Conservation (phyloP, 306 rosid species). For the Inga oerstediana region DNA sequence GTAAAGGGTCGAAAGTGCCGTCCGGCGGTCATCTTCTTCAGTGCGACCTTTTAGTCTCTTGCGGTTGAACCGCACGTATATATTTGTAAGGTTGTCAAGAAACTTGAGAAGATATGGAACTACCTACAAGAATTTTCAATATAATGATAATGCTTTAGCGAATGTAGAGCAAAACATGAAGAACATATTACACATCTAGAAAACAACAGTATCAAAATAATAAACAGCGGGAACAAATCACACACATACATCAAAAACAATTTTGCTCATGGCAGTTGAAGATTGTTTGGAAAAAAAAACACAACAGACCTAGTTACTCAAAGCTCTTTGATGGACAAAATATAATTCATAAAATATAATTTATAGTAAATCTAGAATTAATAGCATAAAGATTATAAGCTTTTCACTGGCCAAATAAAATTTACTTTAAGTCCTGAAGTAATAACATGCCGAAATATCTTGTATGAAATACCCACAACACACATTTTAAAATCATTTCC, state of each 20-base stretch:
- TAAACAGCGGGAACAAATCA: constrained; percentile 6
- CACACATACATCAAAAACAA: constrained; percentile 21
- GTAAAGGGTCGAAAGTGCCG: constrained; percentile 89
- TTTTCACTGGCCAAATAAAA: background rate
- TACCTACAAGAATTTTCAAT: constrained; percentile 53
- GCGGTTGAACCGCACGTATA: constrained; percentile 93
- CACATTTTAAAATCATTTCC: background rate
- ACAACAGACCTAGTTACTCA: background rate
- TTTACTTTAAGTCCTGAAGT: background rate
- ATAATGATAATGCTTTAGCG: constrained; percentile 16
- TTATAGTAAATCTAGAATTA: background rate
- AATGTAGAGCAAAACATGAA: background rate
- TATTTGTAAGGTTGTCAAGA: constrained; percentile 95
- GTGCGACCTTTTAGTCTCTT: constrained; percentile 99
- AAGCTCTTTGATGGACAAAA: too few relatives aligned
- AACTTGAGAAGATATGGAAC: constrained; percentile 95
- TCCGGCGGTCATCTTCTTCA: constrained; percentile 91
- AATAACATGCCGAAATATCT: background rate
- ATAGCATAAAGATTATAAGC: background rate
- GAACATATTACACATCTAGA: background rate
- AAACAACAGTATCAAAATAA: constrained; percentile 9
- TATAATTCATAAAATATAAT: too few relatives aligned
- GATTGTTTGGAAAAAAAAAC: background rate
- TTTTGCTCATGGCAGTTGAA: constrained; percentile 6
- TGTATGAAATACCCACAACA: background rate